Conservation (phyloP, 2,329 filamentous ascomycete genomes). For the Exophiala sp. region DNA sequence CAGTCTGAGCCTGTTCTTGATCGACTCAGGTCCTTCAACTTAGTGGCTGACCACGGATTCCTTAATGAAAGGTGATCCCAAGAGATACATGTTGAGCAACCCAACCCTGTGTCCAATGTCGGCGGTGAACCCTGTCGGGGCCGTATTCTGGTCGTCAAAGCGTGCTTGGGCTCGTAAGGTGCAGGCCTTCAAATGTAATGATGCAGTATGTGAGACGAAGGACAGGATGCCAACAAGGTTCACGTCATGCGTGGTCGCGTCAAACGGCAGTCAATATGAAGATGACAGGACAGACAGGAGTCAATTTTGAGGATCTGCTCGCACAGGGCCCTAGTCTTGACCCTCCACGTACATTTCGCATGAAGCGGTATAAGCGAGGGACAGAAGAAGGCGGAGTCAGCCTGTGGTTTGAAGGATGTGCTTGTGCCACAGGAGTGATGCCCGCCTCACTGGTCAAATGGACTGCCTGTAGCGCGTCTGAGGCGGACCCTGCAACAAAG, state of each 20-base stretch:
- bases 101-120: no score
- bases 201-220: background rate
- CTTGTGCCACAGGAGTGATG: background rate
- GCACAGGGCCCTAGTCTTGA: slow-evolving; percentile 3
- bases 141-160: no score
- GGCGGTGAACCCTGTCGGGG: no score
- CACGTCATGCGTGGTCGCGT: slow-evolving; percentile 13
- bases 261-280: background rate
- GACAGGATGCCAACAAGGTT: background rate
- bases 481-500: slow-evolving; percentile 13
- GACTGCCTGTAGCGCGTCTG: slow-evolving; percentile 11
- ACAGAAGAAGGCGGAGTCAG: background rate
- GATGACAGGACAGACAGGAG: slow-evolving; percentile 19
- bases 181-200: background rate
- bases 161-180: no score
- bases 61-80: background rate
- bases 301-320: slow-evolving; percentile 2
- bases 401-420: slow-evolving; percentile 1
- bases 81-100: background rate
- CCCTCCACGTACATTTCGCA: background rate
- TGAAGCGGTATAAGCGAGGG: background rate
- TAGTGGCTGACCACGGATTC: background rate
- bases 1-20: background rate
- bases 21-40: background rate
- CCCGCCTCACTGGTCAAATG: slow-evolving; percentile 1